Evolutionary conservation across 2,329 filamentous ascomycete genomes (phyloP), one percentile per base, ranked within the genome.

Genomic region (Rhynchosporium graminicola): DNA sequence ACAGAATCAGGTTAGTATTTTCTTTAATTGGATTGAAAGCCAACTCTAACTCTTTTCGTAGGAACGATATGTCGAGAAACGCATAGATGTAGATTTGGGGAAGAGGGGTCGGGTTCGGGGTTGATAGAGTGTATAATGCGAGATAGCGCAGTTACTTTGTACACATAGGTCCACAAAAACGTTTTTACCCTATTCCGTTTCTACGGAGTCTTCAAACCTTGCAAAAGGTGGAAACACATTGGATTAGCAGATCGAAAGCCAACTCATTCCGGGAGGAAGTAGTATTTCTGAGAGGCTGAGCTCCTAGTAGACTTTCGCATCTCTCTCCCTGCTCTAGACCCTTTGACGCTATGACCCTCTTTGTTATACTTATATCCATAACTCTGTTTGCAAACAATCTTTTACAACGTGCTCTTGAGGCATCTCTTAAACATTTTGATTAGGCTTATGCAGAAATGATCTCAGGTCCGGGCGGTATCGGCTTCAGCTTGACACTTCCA

Each of bases 31-130:
- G n/a, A 38, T 42, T 38, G n/a, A 65, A 59, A 76, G 83, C 91
- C 74, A 84, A 9, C 15, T 28, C 51, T 54, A 54, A 54, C 51
- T 6, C 5, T 12, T 8, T 40, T 9, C 10, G 3, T 52, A 54
- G 92, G 77, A 87, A 86, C 77, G 92, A 95, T 77, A 95, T 95
- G 89, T 92, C 87, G 82, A 87, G 92, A 78, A 94, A 91, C 81
- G 72, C 72, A 64, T 75, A 74, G 62, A 63, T 43, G 52, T 64
- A 66, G 65, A 68, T 42, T 57, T 58, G 59, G 63, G 57, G 60
- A 20, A 58, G 61, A 50, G 61, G 42, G 55, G 46, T 60, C 36
- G 20, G 20, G 20, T 20, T 20, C 20, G 28, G 57, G 63, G 65
- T 64, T 70, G 60, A 67, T 71, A 72, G 70, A 72, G 70, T 73